Conservation (phyloP, 495 filamentous ascomycete species). For the Chaetomium cochliodes region DNA sequence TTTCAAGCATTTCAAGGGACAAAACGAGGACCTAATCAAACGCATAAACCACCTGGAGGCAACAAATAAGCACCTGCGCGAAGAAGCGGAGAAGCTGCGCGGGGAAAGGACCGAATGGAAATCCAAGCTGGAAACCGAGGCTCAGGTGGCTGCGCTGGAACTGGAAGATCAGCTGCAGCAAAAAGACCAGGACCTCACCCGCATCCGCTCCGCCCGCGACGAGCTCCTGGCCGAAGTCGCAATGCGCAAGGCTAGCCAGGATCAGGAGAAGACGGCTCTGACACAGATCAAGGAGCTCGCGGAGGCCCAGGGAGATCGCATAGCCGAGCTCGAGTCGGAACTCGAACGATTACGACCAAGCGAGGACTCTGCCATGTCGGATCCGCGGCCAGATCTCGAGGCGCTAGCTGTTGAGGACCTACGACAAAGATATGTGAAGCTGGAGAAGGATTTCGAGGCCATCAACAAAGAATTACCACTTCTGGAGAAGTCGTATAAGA, state of each 20-base stretch:
- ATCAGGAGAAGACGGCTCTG: conserved; percentile 66
- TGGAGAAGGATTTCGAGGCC: conserved; percentile 76
- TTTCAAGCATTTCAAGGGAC: conserved; percentile 84
- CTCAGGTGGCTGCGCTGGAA: conserved; percentile 65
- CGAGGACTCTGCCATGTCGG: conserved; percentile 44
- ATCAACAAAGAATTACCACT: conserved; percentile 83
- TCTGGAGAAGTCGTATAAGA: conserved; percentile 84
- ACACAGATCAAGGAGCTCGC: conserved; percentile 76
- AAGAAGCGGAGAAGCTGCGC: conserved; percentile 80
- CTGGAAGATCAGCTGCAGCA: conserved; percentile 75
- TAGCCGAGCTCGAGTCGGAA: conserved; percentile 77
- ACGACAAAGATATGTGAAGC: conserved; percentile 63
- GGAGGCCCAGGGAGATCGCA: conserved; percentile 69
- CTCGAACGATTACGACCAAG: conserved; percentile 63
- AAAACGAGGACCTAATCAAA: conserved; percentile 89
- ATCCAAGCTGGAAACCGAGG: conserved; percentile 73
- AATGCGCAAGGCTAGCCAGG: conserved; percentile 75
- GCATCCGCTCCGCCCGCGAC: conserved; percentile 78
- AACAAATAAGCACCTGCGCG: conserved; percentile 76
- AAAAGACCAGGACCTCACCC: conserved; percentile 78
- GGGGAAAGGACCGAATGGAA: conserved; percentile 82
- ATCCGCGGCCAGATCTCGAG: conserved; percentile 51
- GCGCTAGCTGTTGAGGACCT: conserved; percentile 64
- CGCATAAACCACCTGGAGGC: conserved; percentile 90
- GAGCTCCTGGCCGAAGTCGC: conserved; percentile 76